Evolutionary conservation across 768 basidiomycete species (phyloP), one percentile per base, ranked within the genome.

Genomic region (Botryobasidium botryosum): DNA sequence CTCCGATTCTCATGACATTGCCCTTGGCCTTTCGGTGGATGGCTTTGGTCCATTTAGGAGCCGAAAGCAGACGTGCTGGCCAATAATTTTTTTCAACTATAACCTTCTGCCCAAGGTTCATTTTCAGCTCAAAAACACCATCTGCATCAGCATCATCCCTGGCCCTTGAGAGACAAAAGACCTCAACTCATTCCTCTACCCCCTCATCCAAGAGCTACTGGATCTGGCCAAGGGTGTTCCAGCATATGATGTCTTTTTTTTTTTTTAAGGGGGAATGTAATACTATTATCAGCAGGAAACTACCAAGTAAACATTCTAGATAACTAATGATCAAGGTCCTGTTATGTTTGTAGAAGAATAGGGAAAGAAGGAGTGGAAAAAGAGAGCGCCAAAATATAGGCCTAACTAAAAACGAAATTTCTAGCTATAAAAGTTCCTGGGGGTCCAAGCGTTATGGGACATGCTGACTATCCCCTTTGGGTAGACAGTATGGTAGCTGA

Each of bases 131-230:
- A 43, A 59, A 4, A 43, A 68, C 32, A 53, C 69, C 4, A 38
- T 72, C 2, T 59, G 56, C 24, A 31, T 68, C 6, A 64, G 67
- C 12, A 55, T 69, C 39, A 67, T 72, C 38, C 69, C 68, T 2
- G 66, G 70, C 0, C 70, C 65, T 0, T 59, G 62, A 15, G 63
- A 64, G 31, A 65, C 69, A 0, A 59, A 61, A 26, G 61, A 66
- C 35, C 25, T 65, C 5, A 57, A 60, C 24, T 66, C 66, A 0
- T 70, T 69, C 41, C 53, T 63, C 0, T 49, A 42, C 27, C 67
- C 64, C 0, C 48, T 67, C 1, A 50, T 62, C 5, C 50, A 66
- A 3, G 67, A 70, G 47, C 47, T 63, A 3, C 23, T 61, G 0
- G 39, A 53, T 8, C 59, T 70, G 0, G 59, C 58, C 0, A 5